phyloP scores from a whole-genome alignment of 2,329 filamentous ascomycete species.

The Talaromyces sp. region DNA sequence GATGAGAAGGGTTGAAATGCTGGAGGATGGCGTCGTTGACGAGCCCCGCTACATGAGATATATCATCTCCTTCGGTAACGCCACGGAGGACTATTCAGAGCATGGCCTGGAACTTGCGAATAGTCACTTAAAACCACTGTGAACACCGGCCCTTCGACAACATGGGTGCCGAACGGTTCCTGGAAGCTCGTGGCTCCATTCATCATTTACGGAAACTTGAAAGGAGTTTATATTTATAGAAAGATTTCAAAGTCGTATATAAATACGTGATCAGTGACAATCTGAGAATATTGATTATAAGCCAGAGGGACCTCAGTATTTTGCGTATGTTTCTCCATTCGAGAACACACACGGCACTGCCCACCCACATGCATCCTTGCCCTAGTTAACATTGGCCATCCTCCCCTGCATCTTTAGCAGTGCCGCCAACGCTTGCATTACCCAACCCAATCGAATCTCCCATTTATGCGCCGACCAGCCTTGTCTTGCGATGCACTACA shows the following conservation, averaged over 20 bases:
- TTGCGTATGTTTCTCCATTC: background rate
- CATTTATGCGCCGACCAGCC: slow-evolving; percentile 8
- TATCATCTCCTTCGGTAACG: background rate
- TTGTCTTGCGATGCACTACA: background rate
- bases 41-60: background rate
- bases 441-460: slow-evolving; percentile 6
- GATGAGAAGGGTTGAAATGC: background rate
- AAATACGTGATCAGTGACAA: background rate
- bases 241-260: background rate
- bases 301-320: background rate
- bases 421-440: background rate
- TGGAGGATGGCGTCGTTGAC: background rate
- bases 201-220: background rate
- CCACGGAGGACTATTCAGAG: background rate
- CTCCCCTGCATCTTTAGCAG: background rate
- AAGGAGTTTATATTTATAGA: background rate
- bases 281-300: background rate
- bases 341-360: background rate
- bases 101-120: background rate
- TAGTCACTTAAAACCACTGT: background rate
- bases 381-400: slow-evolving; percentile 7
- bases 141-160: background rate
- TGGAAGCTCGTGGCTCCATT: background rate
- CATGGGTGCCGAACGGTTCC: background rate
- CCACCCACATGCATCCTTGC: background rate